phyloP scores from a whole-genome alignment of 768 basidiomycete species.

The Leucocoprinus sp. region DNA sequence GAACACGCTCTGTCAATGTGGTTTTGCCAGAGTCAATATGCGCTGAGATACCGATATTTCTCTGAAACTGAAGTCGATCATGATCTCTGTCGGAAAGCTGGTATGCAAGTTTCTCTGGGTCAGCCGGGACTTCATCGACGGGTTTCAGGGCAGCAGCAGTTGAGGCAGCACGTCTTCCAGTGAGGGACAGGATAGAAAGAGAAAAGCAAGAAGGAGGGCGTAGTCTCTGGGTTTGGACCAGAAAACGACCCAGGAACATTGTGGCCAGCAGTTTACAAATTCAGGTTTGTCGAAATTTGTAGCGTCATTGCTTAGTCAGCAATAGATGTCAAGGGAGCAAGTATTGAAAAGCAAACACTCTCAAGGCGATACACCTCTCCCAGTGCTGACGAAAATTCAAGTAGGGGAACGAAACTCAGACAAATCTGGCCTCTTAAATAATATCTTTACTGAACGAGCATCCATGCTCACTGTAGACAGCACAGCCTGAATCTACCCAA shows the following conservation, averaged over 20 bases:
- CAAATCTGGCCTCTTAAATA: no score
- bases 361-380: no score
- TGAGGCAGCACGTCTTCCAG: slow-evolving; percentile 32
- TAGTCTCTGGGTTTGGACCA: slow-evolving; percentile 1
- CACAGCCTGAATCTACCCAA: no score
- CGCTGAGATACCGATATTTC: slow-evolving; percentile 95
- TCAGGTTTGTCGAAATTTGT: slow-evolving; percentile 2
- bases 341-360: no score
- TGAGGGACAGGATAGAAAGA: background rate
- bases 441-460: no score
- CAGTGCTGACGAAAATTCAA: no score
- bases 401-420: no score
- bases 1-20: slow-evolving; percentile 89
- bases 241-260: slow-evolving; percentile 8
- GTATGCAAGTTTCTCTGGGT: slow-evolving; percentile 23
- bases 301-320: slow-evolving; percentile 11
- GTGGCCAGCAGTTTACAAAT: background rate
- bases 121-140: slow-evolving; percentile 13
- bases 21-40: slow-evolving; percentile 98
- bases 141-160: slow-evolving; percentile 35
- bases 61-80: slow-evolving; percentile 59
- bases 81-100: slow-evolving; percentile 58
- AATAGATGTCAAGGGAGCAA: no score
- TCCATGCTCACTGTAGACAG: no score
- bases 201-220: slow-evolving; percentile 6